Evolutionary conservation across 2,329 filamentous ascomycete genomes (phyloP).

Genomic region (Nigrospora oryzae): DNA sequence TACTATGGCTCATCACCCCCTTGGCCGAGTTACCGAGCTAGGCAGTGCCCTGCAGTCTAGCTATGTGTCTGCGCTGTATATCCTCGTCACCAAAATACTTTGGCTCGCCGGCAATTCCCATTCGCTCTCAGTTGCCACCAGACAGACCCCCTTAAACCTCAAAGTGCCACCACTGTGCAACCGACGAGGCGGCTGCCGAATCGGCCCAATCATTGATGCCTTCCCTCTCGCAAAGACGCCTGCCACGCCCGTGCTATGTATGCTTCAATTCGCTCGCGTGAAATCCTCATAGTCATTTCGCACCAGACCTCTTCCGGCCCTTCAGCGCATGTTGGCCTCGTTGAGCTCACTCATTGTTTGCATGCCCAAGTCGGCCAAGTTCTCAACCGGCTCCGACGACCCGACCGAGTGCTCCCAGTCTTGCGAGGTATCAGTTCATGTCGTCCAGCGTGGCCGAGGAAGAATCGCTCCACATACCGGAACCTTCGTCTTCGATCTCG

Average conservation of each 20-base stretch:
- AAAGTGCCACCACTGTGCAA: too few relatives aligned
- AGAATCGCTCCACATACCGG: constrained; percentile 42
- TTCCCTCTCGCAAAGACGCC: constrained; percentile 9
- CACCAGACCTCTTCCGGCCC: too few relatives aligned
- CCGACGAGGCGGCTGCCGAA: too few relatives aligned
- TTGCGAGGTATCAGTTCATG: constrained; percentile 26
- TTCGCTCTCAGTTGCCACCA: too few relatives aligned
- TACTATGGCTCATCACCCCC: too few relatives aligned
- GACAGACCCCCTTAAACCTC: too few relatives aligned
- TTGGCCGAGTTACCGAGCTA: too few relatives aligned
- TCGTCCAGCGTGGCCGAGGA: constrained; percentile 24
- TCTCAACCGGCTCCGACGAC: constrained; percentile 47
- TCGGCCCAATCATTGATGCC: constrained; percentile 3
- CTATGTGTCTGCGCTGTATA: too few relatives aligned
- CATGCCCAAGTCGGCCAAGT: constrained; percentile 35
- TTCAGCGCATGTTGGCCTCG: constrained; percentile 20
- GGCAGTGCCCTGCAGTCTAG: too few relatives aligned
- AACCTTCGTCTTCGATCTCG: constrained; percentile 49
- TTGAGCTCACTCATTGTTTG: constrained; percentile 31
- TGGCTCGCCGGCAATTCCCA: too few relatives aligned
- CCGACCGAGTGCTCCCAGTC: constrained; percentile 48
- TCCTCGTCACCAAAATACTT: too few relatives aligned
- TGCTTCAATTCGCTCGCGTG: constrained; percentile 5
- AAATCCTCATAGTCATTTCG: not conserved
- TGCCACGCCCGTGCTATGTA: constrained; percentile 14